Evolutionary conservation across 176 grass and related monocot genomes (phyloP), one percentile per base, ranked within the genome.

Genomic region (Elaeis guineensis): DNA sequence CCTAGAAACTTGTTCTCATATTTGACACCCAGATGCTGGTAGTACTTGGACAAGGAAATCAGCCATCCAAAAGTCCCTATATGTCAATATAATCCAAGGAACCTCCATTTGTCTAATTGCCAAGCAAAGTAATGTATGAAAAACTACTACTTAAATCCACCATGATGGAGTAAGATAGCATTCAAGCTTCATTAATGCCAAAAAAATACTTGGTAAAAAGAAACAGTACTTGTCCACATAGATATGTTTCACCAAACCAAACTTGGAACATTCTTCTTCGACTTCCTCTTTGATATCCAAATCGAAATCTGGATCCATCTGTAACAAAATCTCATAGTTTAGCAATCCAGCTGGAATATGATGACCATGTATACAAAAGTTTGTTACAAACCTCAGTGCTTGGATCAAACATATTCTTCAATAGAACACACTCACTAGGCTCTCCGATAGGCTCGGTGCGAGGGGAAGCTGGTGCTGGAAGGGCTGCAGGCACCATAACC

Each of bases 281-380:
- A 94, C 84, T 52, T 94, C 89, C 50, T 88, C 89, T 80, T 64
- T 85, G 58, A 94, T 89, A 77, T 94, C 89, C 75, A 89, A 71
- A 67, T 94, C 89, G 79, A 94, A 94, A 82, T 88, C 84, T 53
- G 80, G 84, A 54, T 94, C 89, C 0, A 78, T 85, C 89, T 94
- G 74, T 51, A 60, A 50, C 4, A 28, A 0, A 59, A 59, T 6
- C 19, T 51, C 3, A 50, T 19, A 56, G 22, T 26, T 51, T 17
- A 70, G 44, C 50, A 21, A 44, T 17, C 1, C 16, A 59, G 0
- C 35, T 17, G 5, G 22, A 14, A 21, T 19, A 19, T 4, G 25
- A 16, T 6, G 20, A 7, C 29, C 44, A 12, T n/a, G 5, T 30
- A 39, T 39, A 1, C 17, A 30, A 24, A 23, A n/a, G 26, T 25